Percentiles rank a stretch among this genome's conserved stretches.
Evolutionary conservation across 495 filamentous ascomycete genomes (phyloP).

Genomic region (Achaetomiella virescens): DNA sequence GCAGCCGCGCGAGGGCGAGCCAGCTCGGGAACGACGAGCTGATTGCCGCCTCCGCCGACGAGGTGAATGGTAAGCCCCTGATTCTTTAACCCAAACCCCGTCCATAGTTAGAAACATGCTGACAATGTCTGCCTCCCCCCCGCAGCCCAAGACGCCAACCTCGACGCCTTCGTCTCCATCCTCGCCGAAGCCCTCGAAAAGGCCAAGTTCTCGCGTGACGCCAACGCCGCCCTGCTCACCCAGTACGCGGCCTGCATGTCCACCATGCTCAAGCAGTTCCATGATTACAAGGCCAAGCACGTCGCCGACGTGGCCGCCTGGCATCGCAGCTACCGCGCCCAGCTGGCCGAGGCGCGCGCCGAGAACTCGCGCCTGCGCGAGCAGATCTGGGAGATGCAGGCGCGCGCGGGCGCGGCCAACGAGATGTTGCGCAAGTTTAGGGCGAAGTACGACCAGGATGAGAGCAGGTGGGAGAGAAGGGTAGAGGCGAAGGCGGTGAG

Average conservation of each 20-base stretch:
- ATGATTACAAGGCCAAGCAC: conserved; percentile 48
- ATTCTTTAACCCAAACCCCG: too few relatives aligned
- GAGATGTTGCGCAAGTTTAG: conserved; percentile 44
- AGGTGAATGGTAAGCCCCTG: conserved; percentile 38
- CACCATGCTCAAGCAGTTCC: conserved; percentile 46
- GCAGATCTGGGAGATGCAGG: conserved; percentile 52
- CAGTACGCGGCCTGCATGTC: conserved; percentile 43
- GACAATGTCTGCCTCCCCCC: conserved; percentile 6
- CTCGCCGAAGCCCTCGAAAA: conserved; percentile 48
- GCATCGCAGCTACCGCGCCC: conserved; percentile 51
- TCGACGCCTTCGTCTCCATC: conserved; percentile 47
- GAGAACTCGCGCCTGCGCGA: conserved; percentile 51
- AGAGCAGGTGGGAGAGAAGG: conserved; percentile 39
- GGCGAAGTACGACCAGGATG: conserved; percentile 42
- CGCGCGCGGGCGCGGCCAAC: conserved; percentile 44
- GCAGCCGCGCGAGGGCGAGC: conserved; percentile 40
- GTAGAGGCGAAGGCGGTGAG: conserved; percentile 37
- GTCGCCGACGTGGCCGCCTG: conserved; percentile 46
- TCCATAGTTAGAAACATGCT: not conserved
- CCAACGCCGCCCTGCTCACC: conserved; percentile 45
- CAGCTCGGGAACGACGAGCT: conserved; percentile 48
- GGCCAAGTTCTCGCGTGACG: conserved; percentile 43
- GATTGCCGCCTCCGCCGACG: conserved; percentile 40
- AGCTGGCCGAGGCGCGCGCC: conserved; percentile 50
- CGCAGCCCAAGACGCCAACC: conserved; percentile 46